Conservation (phyloP, 371 early-diverging fungal species). For the Mucor plumbeus region DNA sequence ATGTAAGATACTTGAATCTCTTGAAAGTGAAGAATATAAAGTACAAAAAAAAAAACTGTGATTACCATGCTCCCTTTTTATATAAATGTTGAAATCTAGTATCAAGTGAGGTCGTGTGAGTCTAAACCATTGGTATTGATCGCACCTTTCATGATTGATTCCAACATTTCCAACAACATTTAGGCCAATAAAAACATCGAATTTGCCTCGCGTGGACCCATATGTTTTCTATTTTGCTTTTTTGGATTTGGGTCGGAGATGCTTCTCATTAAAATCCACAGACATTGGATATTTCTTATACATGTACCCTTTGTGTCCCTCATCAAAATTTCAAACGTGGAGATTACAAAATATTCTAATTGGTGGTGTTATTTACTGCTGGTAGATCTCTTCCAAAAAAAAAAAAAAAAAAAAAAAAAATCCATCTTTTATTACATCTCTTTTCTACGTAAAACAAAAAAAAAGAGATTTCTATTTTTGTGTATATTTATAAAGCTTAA, state of each 20-base stretch:
- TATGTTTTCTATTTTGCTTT: slow-evolving; percentile 1
- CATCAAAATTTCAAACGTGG: background rate
- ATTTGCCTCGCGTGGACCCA: slow-evolving; percentile 27
- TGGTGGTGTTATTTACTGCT: background rate
- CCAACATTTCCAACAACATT: slow-evolving; percentile 18
- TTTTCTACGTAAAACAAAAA: background rate
- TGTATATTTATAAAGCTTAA: background rate
- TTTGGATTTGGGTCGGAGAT: slow-evolving; percentile 1
- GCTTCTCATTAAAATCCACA: background rate
- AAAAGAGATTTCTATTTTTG: background rate
- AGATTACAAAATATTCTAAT: background rate
- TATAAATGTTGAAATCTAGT: slow-evolving; percentile 10
- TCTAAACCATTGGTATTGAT: slow-evolving; percentile 28
- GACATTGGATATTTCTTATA: background rate
- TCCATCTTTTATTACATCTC: background rate
- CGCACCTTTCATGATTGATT: slow-evolving; percentile 11
- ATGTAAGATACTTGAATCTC: background rate
- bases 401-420: too few species aligned
- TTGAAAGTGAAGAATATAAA: background rate
- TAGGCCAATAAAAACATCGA: slow-evolving; percentile 16
- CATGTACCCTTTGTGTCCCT: background rate
- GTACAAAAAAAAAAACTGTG: slow-evolving; percentile 8
- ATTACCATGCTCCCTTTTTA: slow-evolving; percentile 13
- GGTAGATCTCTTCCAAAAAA: too few species aligned
- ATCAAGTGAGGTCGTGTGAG: slow-evolving; percentile 45